Evolutionary conservation across 2,329 filamentous ascomycete genomes (phyloP), one percentile per base, ranked within the genome.

Genomic region (Alternaria ethzedia): DNA sequence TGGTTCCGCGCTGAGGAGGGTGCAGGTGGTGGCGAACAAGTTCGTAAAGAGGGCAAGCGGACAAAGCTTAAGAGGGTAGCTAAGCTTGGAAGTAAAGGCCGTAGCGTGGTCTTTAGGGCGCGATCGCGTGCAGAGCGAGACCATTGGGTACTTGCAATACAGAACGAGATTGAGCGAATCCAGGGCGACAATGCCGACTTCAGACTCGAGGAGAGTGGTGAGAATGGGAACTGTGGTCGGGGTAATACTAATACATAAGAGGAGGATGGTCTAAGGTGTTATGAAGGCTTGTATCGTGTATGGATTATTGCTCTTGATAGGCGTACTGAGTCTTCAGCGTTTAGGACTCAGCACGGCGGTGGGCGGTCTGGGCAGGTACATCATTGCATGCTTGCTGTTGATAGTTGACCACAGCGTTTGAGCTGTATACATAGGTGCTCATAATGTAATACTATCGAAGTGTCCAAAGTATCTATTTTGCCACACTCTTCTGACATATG

Each of bases 61-160:
- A 78, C 84, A 54, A 83, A 84, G 64, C 79, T 90, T 61, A 88
- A 86, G 68, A 79, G 87, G 43, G 89, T 91, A 1, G 87, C 87
- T 26, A 84, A 86, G 64, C 77, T 91, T 26, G 89, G 89, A 11
- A 83, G 84, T 8, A 86, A 86, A 28, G 89, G 89, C 5, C 81
- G 87, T 46, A 88, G 86, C 44, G 85, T 90, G 52, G 89, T 91
- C 12, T 91, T 91, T 73, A 88, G 89, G 71, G 86, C 89, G 36
- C 83, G 89, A 57, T 89, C 86, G 75, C 82, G 89, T 10, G 85
- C 88, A 1, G 89, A 91, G 76, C 84, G 89, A 64, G 89, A 91
- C 78, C 86, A 88, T 69, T 91, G 89, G 89, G 89, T 91, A 23
- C 78, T 90, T 74, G 88, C 84, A 36, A 87, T 91, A 61, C 86